Conservation (phyloP, 106 monocot genomes). For the Posidonia australis region DNA sequence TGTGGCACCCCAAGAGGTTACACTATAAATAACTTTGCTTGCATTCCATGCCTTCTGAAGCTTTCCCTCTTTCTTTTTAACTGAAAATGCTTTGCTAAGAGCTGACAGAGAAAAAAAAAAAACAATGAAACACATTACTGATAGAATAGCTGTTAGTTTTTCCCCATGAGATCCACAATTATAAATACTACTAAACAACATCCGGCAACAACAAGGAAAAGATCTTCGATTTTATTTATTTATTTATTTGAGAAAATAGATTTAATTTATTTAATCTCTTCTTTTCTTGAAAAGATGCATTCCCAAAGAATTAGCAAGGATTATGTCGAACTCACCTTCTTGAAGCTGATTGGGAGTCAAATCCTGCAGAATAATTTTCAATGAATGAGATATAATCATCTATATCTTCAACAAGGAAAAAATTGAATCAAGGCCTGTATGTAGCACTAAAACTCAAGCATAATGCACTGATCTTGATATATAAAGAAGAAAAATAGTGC, state of each 20-base stretch:
- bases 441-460: too few relatives aligned
- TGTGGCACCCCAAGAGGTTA: constrained; percentile 83
- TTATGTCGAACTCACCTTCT: constrained; percentile 28
- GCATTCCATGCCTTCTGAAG: constrained; percentile 72
- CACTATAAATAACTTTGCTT: constrained; percentile 67
- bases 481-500: too few relatives aligned
- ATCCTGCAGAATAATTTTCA: constrained; percentile 37
- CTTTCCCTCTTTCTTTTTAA: constrained; percentile 47
- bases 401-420: too few relatives aligned
- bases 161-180: not conserved
- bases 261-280: too few relatives aligned
- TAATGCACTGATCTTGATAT: too few relatives aligned
- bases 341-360: constrained; percentile 65
- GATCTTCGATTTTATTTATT: too few relatives aligned
- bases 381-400: not conserved
- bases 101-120: constrained; percentile 26
- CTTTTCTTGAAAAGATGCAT: too few relatives aligned
- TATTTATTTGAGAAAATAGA: too few relatives aligned
- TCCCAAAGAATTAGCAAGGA: not conserved
- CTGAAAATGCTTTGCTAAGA: constrained; percentile 68
- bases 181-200: too few relatives aligned
- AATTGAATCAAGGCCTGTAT: too few relatives aligned
- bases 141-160: too few relatives aligned
- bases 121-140: not conserved
- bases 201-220: too few relatives aligned